These are phyloP conservation scores for Geotrichum aggregatum DNA, from an alignment of 1,139 yeast species.

Conservation along the genomic window DNA sequence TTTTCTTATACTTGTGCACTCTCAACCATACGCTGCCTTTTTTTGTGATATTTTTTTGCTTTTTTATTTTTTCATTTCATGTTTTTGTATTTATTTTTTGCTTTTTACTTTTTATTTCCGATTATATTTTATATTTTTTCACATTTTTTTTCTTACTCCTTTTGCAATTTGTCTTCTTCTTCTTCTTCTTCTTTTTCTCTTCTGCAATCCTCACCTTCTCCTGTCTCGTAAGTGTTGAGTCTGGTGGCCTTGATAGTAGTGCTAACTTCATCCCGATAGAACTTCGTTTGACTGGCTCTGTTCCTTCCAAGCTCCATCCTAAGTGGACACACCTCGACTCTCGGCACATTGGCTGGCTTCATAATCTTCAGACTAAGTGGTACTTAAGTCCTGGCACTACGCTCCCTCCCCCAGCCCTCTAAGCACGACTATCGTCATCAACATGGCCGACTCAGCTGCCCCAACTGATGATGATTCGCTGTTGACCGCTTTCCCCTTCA, in stretches of 20 bases:
- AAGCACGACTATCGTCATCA: background rate
- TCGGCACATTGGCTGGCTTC: conserved; percentile 1
- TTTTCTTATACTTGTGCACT: background rate
- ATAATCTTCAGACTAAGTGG: background rate
- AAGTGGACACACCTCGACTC: background rate
- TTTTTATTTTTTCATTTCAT: background rate
- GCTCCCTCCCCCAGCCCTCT: no score
- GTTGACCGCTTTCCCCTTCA: background rate
- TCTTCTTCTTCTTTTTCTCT: background rate
- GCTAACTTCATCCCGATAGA: background rate
- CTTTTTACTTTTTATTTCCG: background rate
- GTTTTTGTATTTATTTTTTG: background rate
- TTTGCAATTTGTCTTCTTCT: background rate
- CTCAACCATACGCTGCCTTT: background rate
- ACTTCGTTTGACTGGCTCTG: background rate
- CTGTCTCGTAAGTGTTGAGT: no score
- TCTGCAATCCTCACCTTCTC: no score
- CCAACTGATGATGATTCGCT: background rate
- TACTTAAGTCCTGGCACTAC: no score
- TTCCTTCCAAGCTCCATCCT: background rate
- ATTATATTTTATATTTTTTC: background rate
- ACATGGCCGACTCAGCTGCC: background rate
- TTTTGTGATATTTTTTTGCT: background rate
- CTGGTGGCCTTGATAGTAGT: no score
- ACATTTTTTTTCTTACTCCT: background rate